Base-by-base conservation (phyloP, 2,329 filamentous ascomycete species). In the Fusarium denticulatum region DNA sequence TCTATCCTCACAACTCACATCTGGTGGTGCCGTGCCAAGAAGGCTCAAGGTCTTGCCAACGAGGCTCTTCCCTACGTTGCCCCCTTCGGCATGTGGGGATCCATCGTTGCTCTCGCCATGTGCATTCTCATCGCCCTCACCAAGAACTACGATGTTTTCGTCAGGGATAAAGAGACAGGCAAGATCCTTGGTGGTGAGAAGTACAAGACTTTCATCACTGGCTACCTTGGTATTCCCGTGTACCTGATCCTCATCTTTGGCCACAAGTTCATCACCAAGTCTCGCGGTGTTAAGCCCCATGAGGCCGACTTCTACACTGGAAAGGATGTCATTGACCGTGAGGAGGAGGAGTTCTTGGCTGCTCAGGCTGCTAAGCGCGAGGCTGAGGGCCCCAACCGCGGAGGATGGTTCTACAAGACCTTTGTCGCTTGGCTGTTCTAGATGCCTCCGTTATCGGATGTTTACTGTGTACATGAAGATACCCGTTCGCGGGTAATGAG, bases 61-160 rank as follows among this genome's bases (percentile, higher is more conserved):
- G 82, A 83, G 18, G 81, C 83, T 47, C 83, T 93, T 68, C 88
- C 90, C 2, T 95, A 92, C 80, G 86, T 86, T 22, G 92, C 93
- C 0, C 94, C 94, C 0, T 86, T 95, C 22, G 93, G 94, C n/a
- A 83, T 90, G 42, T 88, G 81, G 69, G 94, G 94, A 16, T 94
- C 91, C 0, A 90, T 90, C 79, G 84, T 85, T 67, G 92, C 92
- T 1, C 86, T 96, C 5, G 84, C 86, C 78, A 91, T 94, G 83
- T 94, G 92, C 83, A 86, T 88, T 78, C 79, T 96, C 39, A 93
- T 96, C 69, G 89, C 92, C 4, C 79, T 97, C 58, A 96, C 94
- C 79, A 97, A 96, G 88, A 95, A 94, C 86, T 96, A 90, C 82
- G 86, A 89, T 63, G 91, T 92, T 67, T 96, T 96, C 81, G 85